Evolutionary conservation across 352 stramenopile genomes (phyloP).

Genomic region (Phytopythium sindhum): DNA sequence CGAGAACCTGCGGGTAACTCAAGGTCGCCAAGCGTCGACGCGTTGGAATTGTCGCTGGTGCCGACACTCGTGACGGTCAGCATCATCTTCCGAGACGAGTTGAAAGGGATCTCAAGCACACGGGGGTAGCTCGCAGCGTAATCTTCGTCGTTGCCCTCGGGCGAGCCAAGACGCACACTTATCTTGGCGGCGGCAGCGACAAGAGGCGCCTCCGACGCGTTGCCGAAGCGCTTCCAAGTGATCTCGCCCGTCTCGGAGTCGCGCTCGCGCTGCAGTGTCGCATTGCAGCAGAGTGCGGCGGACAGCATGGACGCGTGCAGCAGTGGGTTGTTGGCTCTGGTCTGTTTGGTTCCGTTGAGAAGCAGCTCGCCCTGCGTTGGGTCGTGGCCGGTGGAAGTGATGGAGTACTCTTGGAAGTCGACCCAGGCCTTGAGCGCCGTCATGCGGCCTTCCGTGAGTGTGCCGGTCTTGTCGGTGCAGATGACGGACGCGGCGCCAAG

Average conservation of each 20-base stretch:
- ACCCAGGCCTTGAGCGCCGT: conserved; percentile 75
- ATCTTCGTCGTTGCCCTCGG: conserved; percentile 41
- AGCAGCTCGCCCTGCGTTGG: conserved; percentile 44
- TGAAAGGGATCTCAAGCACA: conserved; percentile 92
- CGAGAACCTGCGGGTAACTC: conserved; percentile 30
- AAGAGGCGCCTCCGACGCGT: conserved; percentile 72
- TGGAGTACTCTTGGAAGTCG: conserved; percentile 63
- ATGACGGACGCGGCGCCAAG: conserved; percentile 91
- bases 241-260: conserved; percentile 12
- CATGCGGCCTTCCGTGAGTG: conserved; percentile 89
- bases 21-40: conserved; percentile 26
- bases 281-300: conserved; percentile 75
- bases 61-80: conserved; percentile 11
- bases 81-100: conserved; percentile 89
- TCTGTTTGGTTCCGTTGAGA: conserved; percentile 31
- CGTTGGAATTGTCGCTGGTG: conserved; percentile 19
- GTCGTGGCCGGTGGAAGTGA: conserved; percentile 64
- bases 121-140: conserved; percentile 42
- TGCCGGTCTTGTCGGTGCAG: conserved; percentile 95
- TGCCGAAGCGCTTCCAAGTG: conserved; percentile 56
- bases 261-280: conserved; percentile 49
- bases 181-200: conserved; percentile 72
- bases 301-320: conserved; percentile 51
- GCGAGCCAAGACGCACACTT: conserved; percentile 26
- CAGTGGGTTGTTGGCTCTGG: conserved; percentile 47